Percentiles rank a stretch among this genome's conserved stretches.
Conservation (phyloP, 169 alveolate species). For the Babesia ovata region DNA sequence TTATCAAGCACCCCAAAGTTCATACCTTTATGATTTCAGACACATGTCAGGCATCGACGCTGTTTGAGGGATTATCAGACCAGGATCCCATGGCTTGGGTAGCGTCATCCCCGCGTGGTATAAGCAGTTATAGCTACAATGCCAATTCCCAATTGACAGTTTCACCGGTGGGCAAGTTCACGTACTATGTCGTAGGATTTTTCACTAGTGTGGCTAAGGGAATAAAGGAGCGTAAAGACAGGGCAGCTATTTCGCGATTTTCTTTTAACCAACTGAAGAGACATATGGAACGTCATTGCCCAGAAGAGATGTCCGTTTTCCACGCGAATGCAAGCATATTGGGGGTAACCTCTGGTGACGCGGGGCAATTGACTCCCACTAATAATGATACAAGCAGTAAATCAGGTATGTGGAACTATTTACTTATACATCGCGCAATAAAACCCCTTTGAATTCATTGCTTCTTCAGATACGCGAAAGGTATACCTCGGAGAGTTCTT, state of each 20-base stretch:
- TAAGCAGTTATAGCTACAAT: constrained; percentile 71
- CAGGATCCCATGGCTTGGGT: constrained; percentile 68
- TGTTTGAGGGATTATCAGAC: constrained; percentile 56
- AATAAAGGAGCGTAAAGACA: constrained; percentile 36
- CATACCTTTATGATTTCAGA: constrained; percentile 68
- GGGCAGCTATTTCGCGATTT: constrained; percentile 56
- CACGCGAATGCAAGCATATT: constrained; percentile 27
- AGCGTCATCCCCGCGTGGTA: constrained; percentile 71
- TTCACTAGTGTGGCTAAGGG: constrained; percentile 57
- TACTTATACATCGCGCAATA: not conserved
- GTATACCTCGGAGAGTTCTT: constrained; percentile 60
- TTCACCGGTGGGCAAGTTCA: constrained; percentile 76
- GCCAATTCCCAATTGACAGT: constrained; percentile 75
- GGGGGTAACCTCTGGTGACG: not conserved
- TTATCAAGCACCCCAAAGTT: constrained; percentile 69
- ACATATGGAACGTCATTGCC: constrained; percentile 38
- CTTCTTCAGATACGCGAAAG: constrained; percentile 15
- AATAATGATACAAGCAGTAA: not conserved
- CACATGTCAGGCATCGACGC: constrained; percentile 78
- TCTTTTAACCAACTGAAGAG: constrained; percentile 54
- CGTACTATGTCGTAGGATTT: constrained; percentile 63
- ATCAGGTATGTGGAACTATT: constrained; percentile 3
- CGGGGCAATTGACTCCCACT: not conserved
- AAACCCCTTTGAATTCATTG: not conserved
- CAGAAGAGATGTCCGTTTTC: constrained; percentile 39